phyloP scores from a whole-genome alignment of 495 filamentous ascomycete genomes.

The Penicillium egyptiacum region DNA sequence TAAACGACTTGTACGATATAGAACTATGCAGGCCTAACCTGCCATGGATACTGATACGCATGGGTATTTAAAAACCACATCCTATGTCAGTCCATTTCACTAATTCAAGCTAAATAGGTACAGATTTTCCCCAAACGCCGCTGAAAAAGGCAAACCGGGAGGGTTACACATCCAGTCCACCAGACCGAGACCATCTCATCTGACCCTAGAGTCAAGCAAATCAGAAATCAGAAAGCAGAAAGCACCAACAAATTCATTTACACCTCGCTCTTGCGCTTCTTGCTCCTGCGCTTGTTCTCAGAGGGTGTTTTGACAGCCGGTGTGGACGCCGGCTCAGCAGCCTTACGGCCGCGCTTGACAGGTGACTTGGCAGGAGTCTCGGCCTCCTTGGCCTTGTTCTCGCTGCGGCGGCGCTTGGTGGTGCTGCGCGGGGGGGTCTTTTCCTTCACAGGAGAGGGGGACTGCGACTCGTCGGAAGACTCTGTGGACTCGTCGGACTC shows the following conservation, averaged over 20 bases:
- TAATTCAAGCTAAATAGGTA: constrained; percentile 1
- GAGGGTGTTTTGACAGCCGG: constrained; percentile 36
- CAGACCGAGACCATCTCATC: constrained; percentile 3
- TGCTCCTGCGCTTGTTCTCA: constrained; percentile 54
- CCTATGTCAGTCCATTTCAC: constrained; percentile 2
- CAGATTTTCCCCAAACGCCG: constrained; percentile 8
- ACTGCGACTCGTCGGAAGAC: constrained; percentile 45
- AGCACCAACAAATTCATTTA: constrained; percentile 18
- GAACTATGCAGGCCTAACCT: not conserved
- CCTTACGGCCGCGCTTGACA: constrained; percentile 48
- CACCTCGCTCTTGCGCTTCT: constrained; percentile 67
- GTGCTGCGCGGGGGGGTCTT: constrained; percentile 55
- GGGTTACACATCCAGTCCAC: constrained; percentile 10
- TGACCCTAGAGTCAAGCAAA: constrained; percentile 11
- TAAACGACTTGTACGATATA: not conserved
- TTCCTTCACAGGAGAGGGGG: constrained; percentile 47
- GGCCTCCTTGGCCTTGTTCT: constrained; percentile 46
- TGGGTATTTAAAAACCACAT: not conserved
- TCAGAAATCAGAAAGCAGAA: constrained; percentile 12
- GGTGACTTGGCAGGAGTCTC: constrained; percentile 35
- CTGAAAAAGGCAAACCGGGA: constrained; percentile 1
- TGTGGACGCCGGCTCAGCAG: constrained; percentile 37
- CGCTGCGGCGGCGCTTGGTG: constrained; percentile 49
- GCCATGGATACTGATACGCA: not conserved
- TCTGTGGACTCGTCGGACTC: constrained; percentile 40